A percentile compares a stretch with the other conserved stretches of the same genome.
These are phyloP conservation scores for Phytopythium sindhum DNA, from an alignment of 352 stramenopile genomes.

Conservation along the genomic window DNA sequence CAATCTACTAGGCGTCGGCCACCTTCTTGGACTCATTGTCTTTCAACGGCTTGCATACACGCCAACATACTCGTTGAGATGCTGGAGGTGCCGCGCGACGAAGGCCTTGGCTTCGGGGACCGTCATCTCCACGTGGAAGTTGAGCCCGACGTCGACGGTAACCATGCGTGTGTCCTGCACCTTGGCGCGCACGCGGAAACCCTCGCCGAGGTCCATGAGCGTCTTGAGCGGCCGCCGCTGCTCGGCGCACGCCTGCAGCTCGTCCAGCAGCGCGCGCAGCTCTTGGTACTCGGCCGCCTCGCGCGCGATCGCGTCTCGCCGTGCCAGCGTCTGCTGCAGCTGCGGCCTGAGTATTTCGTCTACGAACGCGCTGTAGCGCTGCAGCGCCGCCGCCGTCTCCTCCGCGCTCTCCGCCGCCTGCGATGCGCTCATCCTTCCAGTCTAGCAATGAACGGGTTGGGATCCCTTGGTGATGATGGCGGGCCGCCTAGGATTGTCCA, in stretches of 20 bases:
- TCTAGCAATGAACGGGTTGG: background rate
- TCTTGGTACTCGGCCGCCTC: conserved; percentile 72
- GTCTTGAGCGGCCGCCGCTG: conserved; percentile 24
- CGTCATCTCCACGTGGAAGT: conserved; percentile 82
- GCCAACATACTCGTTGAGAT: conserved; percentile 43
- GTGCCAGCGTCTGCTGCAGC: conserved; percentile 50
- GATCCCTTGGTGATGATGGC: background rate
- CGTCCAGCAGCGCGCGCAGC: conserved; percentile 41
- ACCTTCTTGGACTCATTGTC: background rate
- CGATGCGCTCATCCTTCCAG: background rate
- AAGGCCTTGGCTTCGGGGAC: conserved; percentile 53
- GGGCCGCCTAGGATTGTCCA: background rate
- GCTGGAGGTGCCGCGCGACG: conserved; percentile 44
- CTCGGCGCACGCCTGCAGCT: conserved; percentile 16
- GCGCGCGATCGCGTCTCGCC: conserved; percentile 39
- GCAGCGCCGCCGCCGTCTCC: conserved; percentile 28
- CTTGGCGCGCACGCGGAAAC: conserved; percentile 74
- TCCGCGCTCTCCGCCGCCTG: background rate
- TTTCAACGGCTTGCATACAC: background rate
- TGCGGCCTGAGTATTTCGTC: conserved; percentile 70
- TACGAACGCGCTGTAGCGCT: conserved; percentile 64
- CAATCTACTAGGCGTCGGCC: background rate
- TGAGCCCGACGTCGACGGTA: conserved; percentile 64
- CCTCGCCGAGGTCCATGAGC: conserved; percentile 69
- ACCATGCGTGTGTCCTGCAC: conserved; percentile 53